These are phyloP conservation scores for Globisporangium alternatum DNA, from an alignment of 352 stramenopile species.

Conservation along the genomic window DNA sequence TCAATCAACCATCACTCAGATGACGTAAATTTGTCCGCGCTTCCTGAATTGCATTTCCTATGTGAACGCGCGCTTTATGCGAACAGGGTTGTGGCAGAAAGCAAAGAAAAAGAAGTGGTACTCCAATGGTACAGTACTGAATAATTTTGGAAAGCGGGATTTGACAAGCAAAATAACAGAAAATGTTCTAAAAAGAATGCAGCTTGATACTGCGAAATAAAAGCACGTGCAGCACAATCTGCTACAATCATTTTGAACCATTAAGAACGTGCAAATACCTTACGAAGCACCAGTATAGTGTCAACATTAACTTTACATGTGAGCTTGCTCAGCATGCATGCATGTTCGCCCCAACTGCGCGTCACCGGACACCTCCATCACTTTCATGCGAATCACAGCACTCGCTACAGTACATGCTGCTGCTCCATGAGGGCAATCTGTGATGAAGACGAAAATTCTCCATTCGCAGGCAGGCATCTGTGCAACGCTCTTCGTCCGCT, in stretches of 20 bases:
- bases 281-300: too few species aligned
- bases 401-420: background rate
- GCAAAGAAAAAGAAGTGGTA: background rate
- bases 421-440: background rate
- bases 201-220: background rate
- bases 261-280: background rate
- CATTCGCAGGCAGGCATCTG: background rate
- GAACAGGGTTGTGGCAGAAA: background rate
- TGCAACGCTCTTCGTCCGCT: constrained; percentile 6
- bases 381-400: too few species aligned
- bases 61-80: background rate
- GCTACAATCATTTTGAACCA: background rate
- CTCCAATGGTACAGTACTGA: background rate
- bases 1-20: background rate
- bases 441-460: background rate
- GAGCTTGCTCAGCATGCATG: too few species aligned
- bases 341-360: too few species aligned
- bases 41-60: background rate
- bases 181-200: background rate
- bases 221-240: too few species aligned
- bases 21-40: background rate
- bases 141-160: background rate
- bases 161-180: background rate
- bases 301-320: too few species aligned
- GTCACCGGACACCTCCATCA: too few species aligned